Evolutionary conservation across 2,329 filamentous ascomycete genomes (phyloP).

Genomic region (Nemania serpens): DNA sequence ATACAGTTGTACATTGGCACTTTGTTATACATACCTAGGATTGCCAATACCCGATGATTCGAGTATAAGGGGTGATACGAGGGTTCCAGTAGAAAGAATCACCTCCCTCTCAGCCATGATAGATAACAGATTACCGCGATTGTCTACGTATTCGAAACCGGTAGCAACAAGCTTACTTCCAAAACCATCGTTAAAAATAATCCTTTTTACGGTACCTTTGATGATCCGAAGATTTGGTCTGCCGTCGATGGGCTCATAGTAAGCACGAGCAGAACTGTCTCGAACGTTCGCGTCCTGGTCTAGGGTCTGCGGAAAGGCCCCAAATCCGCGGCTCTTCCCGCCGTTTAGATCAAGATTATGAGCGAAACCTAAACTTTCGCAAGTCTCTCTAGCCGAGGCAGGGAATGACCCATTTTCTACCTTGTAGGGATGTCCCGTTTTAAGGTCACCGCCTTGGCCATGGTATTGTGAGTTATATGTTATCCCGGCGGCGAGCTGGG

Average conservation of each 20-base stretch:
- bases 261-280: conserved; percentile 2
- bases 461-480: not conserved
- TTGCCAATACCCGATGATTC: conserved; percentile 5
- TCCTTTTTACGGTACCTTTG: conserved; percentile 1
- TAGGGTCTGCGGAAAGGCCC: conserved; percentile 3
- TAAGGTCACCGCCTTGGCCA: not conserved
- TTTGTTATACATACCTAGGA: not conserved
- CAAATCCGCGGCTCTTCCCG: not conserved
- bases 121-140: not conserved
- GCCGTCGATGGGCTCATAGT: not conserved
- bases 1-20: too few species aligned
- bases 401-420: conserved; percentile 5
- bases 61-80: conserved; percentile 1
- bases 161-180: not conserved
- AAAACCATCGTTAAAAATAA: not conserved
- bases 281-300: not conserved
- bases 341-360: conserved; percentile 1
- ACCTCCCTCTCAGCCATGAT: not conserved
- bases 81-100: conserved; percentile 1
- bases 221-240: conserved; percentile 4
- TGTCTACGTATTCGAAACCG: not conserved
- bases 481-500: not conserved
- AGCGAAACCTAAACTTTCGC: not conserved
- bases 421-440: not conserved
- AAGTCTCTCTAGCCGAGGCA: not conserved